Evolutionary conservation across 2,329 filamentous ascomycete genomes (phyloP).

Genomic region (Didymella glomerata): DNA sequence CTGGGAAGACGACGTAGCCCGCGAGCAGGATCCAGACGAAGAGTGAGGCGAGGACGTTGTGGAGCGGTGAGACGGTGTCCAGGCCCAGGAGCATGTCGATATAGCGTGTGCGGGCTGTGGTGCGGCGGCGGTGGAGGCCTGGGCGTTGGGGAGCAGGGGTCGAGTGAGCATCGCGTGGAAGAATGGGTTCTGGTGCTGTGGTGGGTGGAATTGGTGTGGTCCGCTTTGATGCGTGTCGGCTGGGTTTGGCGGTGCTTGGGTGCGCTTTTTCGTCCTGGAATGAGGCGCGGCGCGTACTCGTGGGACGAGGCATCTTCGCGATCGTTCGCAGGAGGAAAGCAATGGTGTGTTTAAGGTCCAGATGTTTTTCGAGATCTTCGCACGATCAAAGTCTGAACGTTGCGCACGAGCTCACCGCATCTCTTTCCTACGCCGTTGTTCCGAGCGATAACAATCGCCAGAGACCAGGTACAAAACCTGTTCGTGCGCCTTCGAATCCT

Average conservation of each 20-base stretch:
- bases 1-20: constrained; percentile 63
- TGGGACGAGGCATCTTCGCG: background rate
- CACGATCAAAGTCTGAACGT: background rate
- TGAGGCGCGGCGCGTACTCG: background rate
- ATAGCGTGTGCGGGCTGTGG: constrained; percentile 41
- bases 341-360: background rate
- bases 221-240: background rate
- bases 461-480: constrained; percentile 10
- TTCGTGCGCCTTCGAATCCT: constrained; percentile 6
- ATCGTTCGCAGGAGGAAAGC: background rate
- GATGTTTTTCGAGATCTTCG: background rate
- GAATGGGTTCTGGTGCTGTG: background rate
- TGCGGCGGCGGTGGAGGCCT: constrained; percentile 33
- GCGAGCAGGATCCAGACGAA: constrained; percentile 62
- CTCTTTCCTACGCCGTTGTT: background rate
- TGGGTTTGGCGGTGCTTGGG: background rate
- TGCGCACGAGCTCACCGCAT: background rate
- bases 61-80: constrained; percentile 56
- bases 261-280: background rate
- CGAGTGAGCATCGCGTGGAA: background rate
- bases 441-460: background rate
- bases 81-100: constrained; percentile 58
- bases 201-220: background rate
- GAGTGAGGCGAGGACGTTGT: constrained; percentile 59
- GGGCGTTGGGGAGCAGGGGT: constrained; percentile 21